Percentiles rank a stretch among this genome's conserved stretches.
Evolutionary conservation across 345 rosid genomes (phyloP).

Genomic region (Boechera divaricarpa): DNA sequence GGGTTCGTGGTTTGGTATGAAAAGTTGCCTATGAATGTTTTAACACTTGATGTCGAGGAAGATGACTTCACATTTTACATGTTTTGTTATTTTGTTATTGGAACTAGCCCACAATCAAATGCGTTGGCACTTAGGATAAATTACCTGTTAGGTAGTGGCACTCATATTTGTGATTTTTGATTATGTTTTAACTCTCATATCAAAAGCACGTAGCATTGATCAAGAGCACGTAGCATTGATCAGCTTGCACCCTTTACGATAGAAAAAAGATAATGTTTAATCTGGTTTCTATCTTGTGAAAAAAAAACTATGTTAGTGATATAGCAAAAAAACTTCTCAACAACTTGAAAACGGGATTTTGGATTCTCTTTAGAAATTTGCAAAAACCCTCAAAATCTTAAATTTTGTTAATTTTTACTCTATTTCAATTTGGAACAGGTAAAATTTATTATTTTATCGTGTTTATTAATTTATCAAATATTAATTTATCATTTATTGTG

Average conservation of each 20-base stretch:
- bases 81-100: neutral
- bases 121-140: conserved; percentile 2
- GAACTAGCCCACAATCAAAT: neutral
- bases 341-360: too few species aligned
- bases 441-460: too few species aligned
- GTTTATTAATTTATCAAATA: too few species aligned
- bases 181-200: neutral
- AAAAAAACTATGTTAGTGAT: too few species aligned
- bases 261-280: neutral
- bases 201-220: neutral
- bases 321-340: too few species aligned
- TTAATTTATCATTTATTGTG: neutral
- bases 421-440: too few species aligned
- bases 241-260: conserved; percentile 4
- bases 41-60: conserved; percentile 1
- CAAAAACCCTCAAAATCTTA: too few species aligned
- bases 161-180: neutral
- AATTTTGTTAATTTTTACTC: too few species aligned
- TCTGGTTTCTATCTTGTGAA: conserved; percentile 1
- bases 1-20: conserved; percentile 15
- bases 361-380: too few species aligned
- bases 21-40: conserved; percentile 13
- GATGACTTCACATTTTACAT: conserved; percentile 5
- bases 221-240: neutral
- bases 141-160: neutral